These are phyloP conservation scores for Colletotrichum australisinense DNA, from an alignment of 2,329 filamentous ascomycete genomes.

Conservation along the genomic window DNA sequence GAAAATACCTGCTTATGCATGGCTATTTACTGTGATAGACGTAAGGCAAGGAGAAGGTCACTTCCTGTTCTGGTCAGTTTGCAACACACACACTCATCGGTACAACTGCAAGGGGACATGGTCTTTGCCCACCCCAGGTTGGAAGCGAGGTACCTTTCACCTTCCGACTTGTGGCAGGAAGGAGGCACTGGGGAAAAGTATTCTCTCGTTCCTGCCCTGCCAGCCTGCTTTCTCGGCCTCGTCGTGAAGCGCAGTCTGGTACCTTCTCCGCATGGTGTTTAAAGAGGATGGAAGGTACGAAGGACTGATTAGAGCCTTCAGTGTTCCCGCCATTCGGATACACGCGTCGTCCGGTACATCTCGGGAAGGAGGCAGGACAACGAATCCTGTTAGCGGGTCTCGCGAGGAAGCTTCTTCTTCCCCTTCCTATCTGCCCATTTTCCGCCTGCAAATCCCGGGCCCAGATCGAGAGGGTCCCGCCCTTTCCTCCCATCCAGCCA, in stretches of 20 bases:
- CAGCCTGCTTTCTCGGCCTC: slow-evolving; percentile 1
- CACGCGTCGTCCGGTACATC: slow-evolving; percentile 28
- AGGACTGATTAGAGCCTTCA: neutral
- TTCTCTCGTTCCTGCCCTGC: neutral
- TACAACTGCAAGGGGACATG: slow-evolving; percentile 14
- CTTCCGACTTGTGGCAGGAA: neutral
- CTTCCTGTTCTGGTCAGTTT: slow-evolving; percentile 21
- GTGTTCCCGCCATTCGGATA: slow-evolving; percentile 17
- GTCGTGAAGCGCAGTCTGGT: neutral
- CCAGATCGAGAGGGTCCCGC: slow-evolving; percentile 22
- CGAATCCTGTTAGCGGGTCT: neutral
- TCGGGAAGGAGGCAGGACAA: slow-evolving; percentile 6
- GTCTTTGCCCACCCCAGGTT: neutral
- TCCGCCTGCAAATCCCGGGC: slow-evolving; percentile 15
- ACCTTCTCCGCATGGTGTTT: too few species aligned
- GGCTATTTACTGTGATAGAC: neutral
- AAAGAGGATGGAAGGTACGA: too few species aligned
- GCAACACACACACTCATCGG: slow-evolving; percentile 17
- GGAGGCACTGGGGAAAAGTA: neutral
- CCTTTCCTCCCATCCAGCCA: neutral
- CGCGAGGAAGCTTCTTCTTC: slow-evolving; percentile 17
- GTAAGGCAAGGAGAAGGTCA: slow-evolving; percentile 14
- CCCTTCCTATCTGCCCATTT: slow-evolving; percentile 17
- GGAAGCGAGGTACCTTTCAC: neutral
- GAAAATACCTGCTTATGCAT: slow-evolving; percentile 3